Conservation (phyloP, 106 monocot species). For the Platanthera guangdongensis region DNA sequence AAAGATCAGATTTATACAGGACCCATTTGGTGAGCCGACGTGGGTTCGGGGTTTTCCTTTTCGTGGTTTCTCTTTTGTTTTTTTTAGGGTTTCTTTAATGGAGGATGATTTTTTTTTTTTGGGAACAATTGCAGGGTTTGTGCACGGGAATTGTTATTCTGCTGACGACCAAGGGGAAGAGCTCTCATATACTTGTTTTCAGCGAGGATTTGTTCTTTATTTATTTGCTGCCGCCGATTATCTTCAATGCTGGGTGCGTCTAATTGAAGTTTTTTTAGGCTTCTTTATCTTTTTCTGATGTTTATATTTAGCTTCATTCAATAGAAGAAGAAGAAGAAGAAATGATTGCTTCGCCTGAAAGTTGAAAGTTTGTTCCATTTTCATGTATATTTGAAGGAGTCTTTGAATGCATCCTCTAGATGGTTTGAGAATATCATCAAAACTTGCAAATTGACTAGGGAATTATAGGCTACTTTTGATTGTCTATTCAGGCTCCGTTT, state of each 20-base stretch:
- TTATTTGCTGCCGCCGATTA: conserved; percentile 90
- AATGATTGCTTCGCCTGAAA: neutral
- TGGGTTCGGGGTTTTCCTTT: neutral
- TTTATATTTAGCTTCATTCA: neutral
- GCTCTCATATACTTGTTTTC: conserved; percentile 83
- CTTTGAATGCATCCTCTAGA: neutral
- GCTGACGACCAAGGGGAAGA: conserved; percentile 69
- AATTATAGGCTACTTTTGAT: too few species aligned
- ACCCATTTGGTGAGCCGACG: conserved; percentile 3
- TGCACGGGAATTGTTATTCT: conserved; percentile 69
- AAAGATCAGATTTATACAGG: neutral
- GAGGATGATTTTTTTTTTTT: neutral
- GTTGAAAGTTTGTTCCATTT: neutral
- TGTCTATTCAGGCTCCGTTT: too few species aligned
- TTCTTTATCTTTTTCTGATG: neutral
- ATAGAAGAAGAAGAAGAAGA: too few species aligned
- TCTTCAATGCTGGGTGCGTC: conserved; percentile 90
- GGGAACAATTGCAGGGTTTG: conserved; percentile 43
- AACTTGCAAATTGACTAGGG: too few species aligned
- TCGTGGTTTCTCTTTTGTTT: neutral
- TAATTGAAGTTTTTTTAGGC: neutral
- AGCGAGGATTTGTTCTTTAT: conserved; percentile 97
- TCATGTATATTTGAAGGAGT: neutral
- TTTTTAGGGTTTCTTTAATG: neutral
- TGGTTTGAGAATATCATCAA: neutral